A percentile compares a stretch with the other conserved stretches of the same genome.
Conservation (phyloP, 805 yeast species). For the Brettanomyces sp. region DNA sequence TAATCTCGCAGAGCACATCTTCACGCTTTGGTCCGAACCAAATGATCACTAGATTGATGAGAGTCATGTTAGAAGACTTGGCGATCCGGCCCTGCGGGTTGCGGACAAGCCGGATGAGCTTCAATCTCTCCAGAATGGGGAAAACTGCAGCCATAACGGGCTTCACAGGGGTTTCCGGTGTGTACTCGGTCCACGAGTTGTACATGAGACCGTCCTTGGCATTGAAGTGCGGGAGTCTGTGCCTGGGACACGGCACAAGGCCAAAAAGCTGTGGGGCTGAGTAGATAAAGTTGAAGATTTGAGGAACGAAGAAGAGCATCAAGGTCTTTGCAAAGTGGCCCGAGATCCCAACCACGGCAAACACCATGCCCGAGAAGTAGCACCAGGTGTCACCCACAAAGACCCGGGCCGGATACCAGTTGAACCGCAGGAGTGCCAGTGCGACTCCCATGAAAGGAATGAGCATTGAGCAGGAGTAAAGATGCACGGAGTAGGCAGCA, state of each 20-base stretch:
- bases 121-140: slow-evolving; percentile 35
- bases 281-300: slow-evolving; percentile 80
- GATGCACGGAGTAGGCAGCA: slow-evolving; percentile 72
- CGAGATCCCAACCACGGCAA: slow-evolving; percentile 90
- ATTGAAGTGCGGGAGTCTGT: slow-evolving; percentile 77
- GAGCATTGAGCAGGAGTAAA: slow-evolving; percentile 68
- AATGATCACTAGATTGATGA: slow-evolving; percentile 74
- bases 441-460: slow-evolving; percentile 86
- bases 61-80: slow-evolving; percentile 70
- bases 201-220: slow-evolving; percentile 60
- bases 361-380: slow-evolving; percentile 97
- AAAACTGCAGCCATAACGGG: slow-evolving; percentile 29
- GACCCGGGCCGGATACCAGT: slow-evolving; percentile 86
- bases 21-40: slow-evolving; percentile 90
- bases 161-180: background rate
- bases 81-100: slow-evolving; percentile 21
- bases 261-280: slow-evolving; percentile 88
- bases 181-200: slow-evolving; percentile 51
- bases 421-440: slow-evolving; percentile 61
- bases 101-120: slow-evolving; percentile 36
- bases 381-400: slow-evolving; percentile 98
- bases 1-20: slow-evolving; percentile 54
- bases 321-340: slow-evolving; percentile 96
- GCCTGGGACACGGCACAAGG: slow-evolving; percentile 90
- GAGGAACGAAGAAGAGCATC: slow-evolving; percentile 79